These are phyloP conservation scores for Saturnispora sanitii DNA, from an alignment of 805 yeast species.

Conservation along the genomic window DNA sequence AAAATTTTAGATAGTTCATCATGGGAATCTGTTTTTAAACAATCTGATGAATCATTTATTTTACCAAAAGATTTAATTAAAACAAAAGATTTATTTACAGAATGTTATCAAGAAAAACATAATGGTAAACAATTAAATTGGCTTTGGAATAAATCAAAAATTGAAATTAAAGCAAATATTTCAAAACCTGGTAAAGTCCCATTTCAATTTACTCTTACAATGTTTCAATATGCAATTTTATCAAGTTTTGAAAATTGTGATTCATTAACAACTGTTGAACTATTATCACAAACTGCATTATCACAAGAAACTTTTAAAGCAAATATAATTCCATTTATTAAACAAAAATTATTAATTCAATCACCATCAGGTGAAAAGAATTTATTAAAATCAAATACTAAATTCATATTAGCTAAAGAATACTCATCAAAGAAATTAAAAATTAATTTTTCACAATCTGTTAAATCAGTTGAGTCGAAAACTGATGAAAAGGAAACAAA, in stretches of 20 bases:
- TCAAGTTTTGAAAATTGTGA: constrained; percentile 71
- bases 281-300: constrained; percentile 60
- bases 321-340: constrained; percentile 71
- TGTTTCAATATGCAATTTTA: constrained; percentile 80
- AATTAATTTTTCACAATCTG: constrained; percentile 52
- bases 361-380: constrained; percentile 52
- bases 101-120: constrained; percentile 65
- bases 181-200: constrained; percentile 76
- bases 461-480: constrained; percentile 41
- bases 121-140: constrained; percentile 84
- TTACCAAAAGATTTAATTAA: constrained; percentile 60
- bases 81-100: constrained; percentile 58
- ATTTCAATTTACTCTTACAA: constrained; percentile 68
- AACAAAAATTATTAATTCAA: constrained; percentile 64
- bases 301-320: constrained; percentile 57
- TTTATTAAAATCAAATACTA: constrained; percentile 42
- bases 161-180: constrained; percentile 81
- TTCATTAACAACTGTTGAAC: constrained; percentile 47
- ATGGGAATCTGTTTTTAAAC: constrained; percentile 25
- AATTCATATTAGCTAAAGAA: constrained; percentile 63
- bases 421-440: constrained; percentile 78
- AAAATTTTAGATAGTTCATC: constrained; percentile 25
- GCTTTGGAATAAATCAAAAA: constrained; percentile 93
- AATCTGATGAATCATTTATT: constrained; percentile 34
- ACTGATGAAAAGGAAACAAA: constrained; percentile 75